A percentile compares a stretch with the other conserved stretches of the same genome.
phyloP scores from a whole-genome alignment of 306 rosid genomes.

The Lotus japonicus region DNA sequence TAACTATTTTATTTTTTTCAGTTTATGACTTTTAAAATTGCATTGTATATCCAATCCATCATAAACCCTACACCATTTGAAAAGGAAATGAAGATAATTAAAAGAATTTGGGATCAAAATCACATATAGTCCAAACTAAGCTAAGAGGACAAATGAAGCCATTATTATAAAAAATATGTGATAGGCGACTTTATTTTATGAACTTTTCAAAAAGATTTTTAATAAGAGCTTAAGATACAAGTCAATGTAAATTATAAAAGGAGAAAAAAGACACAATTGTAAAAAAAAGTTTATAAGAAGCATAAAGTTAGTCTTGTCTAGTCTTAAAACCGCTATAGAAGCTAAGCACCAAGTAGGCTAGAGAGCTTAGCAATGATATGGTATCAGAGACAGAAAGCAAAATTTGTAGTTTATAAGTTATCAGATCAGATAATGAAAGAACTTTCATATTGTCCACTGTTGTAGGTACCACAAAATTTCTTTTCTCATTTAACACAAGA shows the following conservation, averaged over 20 bases:
- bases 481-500: neutral
- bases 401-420: neutral
- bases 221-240: neutral
- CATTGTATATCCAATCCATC: too few species aligned
- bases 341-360: neutral
- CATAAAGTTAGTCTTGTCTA: neutral
- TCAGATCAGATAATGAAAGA: conserved; percentile 3
- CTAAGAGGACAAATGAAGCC: too few species aligned
- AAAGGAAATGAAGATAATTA: too few species aligned
- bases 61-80: too few species aligned
- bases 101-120: too few species aligned
- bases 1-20: too few species aligned
- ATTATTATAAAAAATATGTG: too few species aligned
- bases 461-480: conserved; percentile 21
- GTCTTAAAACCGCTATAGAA: neutral
- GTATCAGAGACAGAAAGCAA: neutral
- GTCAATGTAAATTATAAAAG: neutral
- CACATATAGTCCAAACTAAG: too few species aligned
- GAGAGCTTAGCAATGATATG: neutral
- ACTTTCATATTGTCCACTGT: conserved; percentile 26
- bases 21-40: too few species aligned
- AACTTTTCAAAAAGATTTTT: neutral
- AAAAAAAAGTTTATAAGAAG: neutral
- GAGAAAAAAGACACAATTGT: neutral
- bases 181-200: neutral